phyloP scores from a whole-genome alignment of 148 eudicot species.

The Fagopyrum esculentum region DNA sequence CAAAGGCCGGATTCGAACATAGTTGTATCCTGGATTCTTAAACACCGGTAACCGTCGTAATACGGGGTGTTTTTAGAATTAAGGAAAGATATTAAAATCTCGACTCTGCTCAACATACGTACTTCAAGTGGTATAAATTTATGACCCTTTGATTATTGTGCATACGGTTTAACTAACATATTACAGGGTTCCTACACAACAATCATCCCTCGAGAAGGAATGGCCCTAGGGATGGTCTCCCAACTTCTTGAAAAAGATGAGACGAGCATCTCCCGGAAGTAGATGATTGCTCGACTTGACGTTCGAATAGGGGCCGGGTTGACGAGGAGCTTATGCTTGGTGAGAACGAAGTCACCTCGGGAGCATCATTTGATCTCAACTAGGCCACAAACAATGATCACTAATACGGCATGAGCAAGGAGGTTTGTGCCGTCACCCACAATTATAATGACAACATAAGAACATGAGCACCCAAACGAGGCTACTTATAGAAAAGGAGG shows the following conservation, averaged over 20 bases:
- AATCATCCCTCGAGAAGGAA: conserved; percentile 69
- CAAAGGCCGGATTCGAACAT: no score
- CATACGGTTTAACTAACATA: no score
- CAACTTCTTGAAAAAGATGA: conserved; percentile 87
- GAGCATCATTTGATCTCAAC: conserved; percentile 78
- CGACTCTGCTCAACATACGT: no score
- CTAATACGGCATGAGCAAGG: conserved; percentile 90
- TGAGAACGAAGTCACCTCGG: conserved; percentile 85
- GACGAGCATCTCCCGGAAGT: conserved; percentile 72
- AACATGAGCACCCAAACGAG: conserved; percentile 97
- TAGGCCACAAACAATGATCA: conserved; percentile 95
- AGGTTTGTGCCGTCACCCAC: conserved; percentile 81
- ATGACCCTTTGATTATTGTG: no score
- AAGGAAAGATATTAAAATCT: no score
- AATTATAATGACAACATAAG: conserved; percentile 89
- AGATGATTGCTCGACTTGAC: conserved; percentile 93
- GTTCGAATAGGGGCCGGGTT: conserved; percentile 97
- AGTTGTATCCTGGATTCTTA: no score
- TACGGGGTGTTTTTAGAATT: no score
- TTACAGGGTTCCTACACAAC: conserved; percentile 26
- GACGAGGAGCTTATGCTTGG: conserved; percentile 97
- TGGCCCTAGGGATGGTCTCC: conserved; percentile 91
- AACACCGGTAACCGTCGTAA: no score
- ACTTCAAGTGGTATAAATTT: no score
- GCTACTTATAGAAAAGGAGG: conserved; percentile 86